phyloP scores from a whole-genome alignment of 2,329 filamentous ascomycete species.

The Aspergillus ruber region DNA sequence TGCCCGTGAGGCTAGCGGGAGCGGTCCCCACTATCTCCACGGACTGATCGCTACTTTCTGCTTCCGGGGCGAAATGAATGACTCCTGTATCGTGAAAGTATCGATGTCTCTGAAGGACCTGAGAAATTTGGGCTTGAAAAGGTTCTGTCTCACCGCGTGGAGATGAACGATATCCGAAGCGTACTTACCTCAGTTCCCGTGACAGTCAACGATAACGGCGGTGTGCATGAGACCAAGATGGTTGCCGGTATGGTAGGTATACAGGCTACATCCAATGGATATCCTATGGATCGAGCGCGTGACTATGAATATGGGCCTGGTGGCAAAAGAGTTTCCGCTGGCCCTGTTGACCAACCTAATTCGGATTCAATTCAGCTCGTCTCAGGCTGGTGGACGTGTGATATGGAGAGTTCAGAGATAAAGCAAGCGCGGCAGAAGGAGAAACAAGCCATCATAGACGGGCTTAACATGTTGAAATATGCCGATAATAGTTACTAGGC shows the following conservation, averaged over 20 bases:
- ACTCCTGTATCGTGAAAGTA: conserved; percentile 7
- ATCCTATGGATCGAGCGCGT: background rate
- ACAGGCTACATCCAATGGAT: background rate
- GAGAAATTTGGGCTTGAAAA: conserved; percentile 6
- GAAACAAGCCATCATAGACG: too few species aligned
- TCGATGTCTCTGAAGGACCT: too few species aligned
- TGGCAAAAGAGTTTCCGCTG: too few species aligned
- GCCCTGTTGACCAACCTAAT: too few species aligned
- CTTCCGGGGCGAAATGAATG: conserved; percentile 37
- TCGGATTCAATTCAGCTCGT: background rate
- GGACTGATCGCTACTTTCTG: conserved; percentile 47
- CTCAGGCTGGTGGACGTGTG: background rate
- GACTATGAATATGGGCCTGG: too few species aligned
- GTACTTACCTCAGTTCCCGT: conserved; percentile 26
- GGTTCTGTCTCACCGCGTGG: conserved; percentile 15
- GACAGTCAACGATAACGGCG: conserved; percentile 25
- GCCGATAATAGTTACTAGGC: too few species aligned
- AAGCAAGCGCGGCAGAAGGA: too few species aligned
- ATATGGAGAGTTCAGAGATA: background rate
- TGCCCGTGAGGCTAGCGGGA: conserved; percentile 20
- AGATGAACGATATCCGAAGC: conserved; percentile 18
- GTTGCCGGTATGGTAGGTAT: background rate
- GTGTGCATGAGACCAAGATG: conserved; percentile 11
- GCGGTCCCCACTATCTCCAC: conserved; percentile 31
- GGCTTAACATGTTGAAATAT: too few species aligned